phyloP scores from a whole-genome alignment of 352 stramenopile species.

The Phytophthora citrophthora region DNA sequence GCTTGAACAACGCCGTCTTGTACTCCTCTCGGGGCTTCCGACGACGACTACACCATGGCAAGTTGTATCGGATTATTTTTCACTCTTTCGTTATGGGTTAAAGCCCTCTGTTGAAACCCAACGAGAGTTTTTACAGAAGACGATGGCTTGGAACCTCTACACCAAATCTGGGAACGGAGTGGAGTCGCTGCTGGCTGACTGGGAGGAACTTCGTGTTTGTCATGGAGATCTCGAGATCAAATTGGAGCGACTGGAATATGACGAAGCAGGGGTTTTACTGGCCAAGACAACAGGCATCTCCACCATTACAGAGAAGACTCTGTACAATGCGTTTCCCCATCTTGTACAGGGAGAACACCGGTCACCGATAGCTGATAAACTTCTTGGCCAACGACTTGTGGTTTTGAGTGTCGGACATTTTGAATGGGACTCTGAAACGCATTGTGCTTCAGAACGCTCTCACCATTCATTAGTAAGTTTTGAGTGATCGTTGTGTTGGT shows the following conservation, averaged over 20 bases:
- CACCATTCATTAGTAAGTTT: no score
- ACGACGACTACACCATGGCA: not conserved
- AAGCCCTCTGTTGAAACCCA: not conserved
- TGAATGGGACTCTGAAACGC: not conserved
- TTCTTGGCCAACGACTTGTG: not conserved
- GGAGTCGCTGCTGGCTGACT: no score
- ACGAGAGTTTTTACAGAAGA: not conserved
- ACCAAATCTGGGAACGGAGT: no score
- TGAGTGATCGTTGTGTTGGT: no score
- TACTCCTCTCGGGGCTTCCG: not conserved
- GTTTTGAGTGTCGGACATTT: not conserved
- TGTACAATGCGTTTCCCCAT: not conserved
- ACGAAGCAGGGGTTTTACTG: not conserved
- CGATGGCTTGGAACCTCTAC: no score
- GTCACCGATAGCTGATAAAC: not conserved
- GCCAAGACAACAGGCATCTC: not conserved
- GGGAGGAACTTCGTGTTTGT: no score
- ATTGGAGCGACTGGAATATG: not conserved
- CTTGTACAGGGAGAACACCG: not conserved
- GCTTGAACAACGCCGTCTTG: not conserved
- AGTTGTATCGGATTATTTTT: not conserved
- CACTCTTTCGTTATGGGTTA: not conserved
- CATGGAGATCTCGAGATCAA: not conserved
- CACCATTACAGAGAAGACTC: not conserved
- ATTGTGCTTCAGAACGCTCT: not conserved